Base-by-base conservation (phyloP, 805 yeast genomes). In the Wickerhamiella dianesei region DNA sequence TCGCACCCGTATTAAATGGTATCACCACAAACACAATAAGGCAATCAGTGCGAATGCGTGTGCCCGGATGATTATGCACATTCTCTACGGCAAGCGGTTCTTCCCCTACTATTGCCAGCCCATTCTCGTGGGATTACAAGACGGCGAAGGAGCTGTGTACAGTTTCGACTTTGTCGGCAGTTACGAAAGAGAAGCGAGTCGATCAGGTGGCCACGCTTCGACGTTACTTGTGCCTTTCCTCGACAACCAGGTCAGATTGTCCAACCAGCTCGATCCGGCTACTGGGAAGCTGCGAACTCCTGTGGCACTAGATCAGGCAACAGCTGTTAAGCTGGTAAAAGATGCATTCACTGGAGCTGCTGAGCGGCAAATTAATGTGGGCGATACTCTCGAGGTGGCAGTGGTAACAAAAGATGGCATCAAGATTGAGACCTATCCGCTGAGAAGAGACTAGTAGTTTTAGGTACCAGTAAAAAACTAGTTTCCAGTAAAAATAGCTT, bases 121-220 rank as follows among this genome's bases (percentile, higher is more conserved):
- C 3, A 80, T 92, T 57, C 73, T 92, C 58, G 96, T 96, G 2
- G 98, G 98, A 17, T 71, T 92, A 53, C 96, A 87, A 60, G 79
- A 81, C 48, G 98, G 98, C 12, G 80, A 80, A 57, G 98, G 98
- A 37, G 86, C 95, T 2, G 85, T 92, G 35, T 92, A 84, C 64
- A 88, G 97, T 13, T 92, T 85, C 64, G 98, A 92, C 63, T 97
- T 97, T 1, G 95, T 92, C 48, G 98, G 98, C 2, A 86, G 96
- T 1, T 92, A 92, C 63, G 97, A 92, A 67, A 78, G 96, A 59
- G 96, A 88, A 64, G 95, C 88, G 62, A 86, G 96, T 67, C 77
- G 96, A 60, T 97, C 97, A 2, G 96, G 95, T 53, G 98, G 98
- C 40, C 92, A 96, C 13, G 97, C 97, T 22, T 92, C 96, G 1